Percentiles rank a stretch among this genome's conserved stretches.
Conservation (phyloP, 2,329 filamentous ascomycete genomes). For the Thermomyces lanuginosus region DNA sequence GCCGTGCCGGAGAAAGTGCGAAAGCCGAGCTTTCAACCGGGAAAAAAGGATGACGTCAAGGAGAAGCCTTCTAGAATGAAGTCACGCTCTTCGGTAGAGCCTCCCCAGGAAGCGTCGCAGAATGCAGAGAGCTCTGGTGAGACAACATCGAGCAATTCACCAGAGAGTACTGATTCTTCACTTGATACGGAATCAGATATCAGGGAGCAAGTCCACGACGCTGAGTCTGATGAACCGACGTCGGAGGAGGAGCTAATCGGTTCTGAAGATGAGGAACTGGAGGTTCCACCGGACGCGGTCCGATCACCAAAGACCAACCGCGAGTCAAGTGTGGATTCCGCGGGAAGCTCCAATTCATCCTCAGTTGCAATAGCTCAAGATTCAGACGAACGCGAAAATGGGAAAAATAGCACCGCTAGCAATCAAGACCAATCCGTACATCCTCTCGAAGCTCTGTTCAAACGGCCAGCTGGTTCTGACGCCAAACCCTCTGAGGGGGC, state of each 20-base stretch:
- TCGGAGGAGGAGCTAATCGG: conserved; percentile 14
- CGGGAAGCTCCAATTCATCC: conserved; percentile 6
- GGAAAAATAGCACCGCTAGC: too few species aligned
- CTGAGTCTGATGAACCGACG: not conserved
- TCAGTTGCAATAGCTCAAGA: conserved; percentile 30
- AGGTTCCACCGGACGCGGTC: too few species aligned
- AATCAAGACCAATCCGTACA: conserved; percentile 44
- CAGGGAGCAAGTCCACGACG: too few species aligned
- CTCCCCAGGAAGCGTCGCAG: too few species aligned
- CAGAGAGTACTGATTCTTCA: too few species aligned
- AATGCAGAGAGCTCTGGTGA: too few species aligned
- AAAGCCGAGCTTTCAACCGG: conserved; percentile 16
- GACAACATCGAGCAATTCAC: too few species aligned
- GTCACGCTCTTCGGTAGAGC: not conserved
- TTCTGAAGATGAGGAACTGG: conserved; percentile 8
- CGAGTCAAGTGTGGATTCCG: conserved; percentile 7
- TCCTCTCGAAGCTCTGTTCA: conserved; percentile 84
- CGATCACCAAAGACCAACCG: too few species aligned
- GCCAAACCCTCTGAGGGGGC: conserved; percentile 25
- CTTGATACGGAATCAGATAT: too few species aligned
- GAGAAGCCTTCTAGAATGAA: too few species aligned
- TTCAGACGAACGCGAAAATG: conserved; percentile 1
- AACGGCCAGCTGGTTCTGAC: conserved; percentile 41
- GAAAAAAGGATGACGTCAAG: conserved; percentile 14
- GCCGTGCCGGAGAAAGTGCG: conserved; percentile 13